Evolutionary conservation across 257 asterid genomes (phyloP).

Genomic region (Linaria vulgaris): DNA sequence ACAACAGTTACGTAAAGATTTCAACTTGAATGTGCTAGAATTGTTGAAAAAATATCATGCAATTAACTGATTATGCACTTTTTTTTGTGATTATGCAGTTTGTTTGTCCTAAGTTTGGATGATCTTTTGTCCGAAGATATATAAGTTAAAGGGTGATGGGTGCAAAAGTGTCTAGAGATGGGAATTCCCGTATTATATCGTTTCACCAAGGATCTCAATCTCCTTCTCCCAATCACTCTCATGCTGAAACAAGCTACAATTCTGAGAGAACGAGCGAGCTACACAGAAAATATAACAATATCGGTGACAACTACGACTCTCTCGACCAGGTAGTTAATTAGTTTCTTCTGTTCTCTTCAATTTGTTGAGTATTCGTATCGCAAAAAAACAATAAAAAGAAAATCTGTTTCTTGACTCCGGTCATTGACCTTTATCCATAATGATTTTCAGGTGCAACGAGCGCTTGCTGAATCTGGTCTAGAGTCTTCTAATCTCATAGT

Average conservation of each 20-base stretch:
- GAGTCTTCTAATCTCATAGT: slow-evolving; percentile 94
- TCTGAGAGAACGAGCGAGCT: slow-evolving; percentile 27
- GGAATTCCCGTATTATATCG: neutral
- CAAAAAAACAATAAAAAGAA: no score
- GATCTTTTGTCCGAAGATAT: neutral
- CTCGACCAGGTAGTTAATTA: slow-evolving; percentile 55
- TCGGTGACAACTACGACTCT: slow-evolving; percentile 57
- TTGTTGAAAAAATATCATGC: no score
- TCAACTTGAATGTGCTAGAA: no score
- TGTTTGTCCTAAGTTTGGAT: no score
- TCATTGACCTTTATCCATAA: slow-evolving; percentile 14
- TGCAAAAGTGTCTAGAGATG: slow-evolving; percentile 27
- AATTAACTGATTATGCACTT: no score
- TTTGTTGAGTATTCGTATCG: neutral
- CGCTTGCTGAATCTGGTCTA: slow-evolving; percentile 70
- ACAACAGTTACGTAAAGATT: no score
- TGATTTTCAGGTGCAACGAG: slow-evolving; percentile 54
- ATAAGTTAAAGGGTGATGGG: slow-evolving; percentile 40
- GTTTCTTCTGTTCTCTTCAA: neutral
- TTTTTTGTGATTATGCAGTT: no score
- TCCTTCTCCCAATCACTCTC: slow-evolving; percentile 19
- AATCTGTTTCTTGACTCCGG: neutral
- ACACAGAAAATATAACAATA: slow-evolving; percentile 45
- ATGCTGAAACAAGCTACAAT: slow-evolving; percentile 13
- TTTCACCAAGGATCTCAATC: slow-evolving; percentile 17